These are phyloP conservation scores for Trypanosomatidae sp. DNA, from an alignment of 208 protist species.

Conservation along the genomic window DNA sequence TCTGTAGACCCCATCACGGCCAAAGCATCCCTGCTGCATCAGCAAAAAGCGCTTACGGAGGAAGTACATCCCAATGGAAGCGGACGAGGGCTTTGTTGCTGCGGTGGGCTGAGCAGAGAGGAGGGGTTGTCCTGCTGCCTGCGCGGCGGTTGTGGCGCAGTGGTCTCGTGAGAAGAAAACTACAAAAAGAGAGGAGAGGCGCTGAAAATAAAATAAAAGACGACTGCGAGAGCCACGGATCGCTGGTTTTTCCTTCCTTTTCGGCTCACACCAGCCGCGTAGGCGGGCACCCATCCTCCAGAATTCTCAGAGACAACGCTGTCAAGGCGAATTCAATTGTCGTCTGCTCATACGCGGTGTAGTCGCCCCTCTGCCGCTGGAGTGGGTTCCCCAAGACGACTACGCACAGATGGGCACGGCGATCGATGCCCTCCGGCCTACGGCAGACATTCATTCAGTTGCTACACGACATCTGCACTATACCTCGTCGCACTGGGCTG, in stretches of 20 bases:
- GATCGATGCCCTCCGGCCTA: not conserved
- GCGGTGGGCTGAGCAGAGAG: too few relatives aligned
- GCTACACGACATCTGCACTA: not conserved
- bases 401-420: not conserved
- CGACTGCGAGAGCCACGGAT: not conserved
- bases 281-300: not conserved
- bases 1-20: not conserved
- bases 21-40: not conserved
- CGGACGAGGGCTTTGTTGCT: too few relatives aligned
- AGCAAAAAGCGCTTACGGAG: not conserved
- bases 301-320: not conserved
- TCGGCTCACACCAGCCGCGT: not conserved
- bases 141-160: not conserved
- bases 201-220: not conserved
- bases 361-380: not conserved
- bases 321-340: not conserved
- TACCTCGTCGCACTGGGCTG: not conserved
- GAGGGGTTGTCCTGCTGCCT: not conserved
- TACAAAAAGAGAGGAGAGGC: not conserved
- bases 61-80: not conserved
- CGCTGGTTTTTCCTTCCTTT: not conserved
- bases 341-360: not conserved
- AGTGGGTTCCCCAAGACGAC: not conserved
- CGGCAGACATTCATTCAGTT: not conserved
- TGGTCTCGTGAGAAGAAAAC: not conserved